phyloP scores from a whole-genome alignment of 129 eudicot species.

The Heracleum sosnowskyi region DNA sequence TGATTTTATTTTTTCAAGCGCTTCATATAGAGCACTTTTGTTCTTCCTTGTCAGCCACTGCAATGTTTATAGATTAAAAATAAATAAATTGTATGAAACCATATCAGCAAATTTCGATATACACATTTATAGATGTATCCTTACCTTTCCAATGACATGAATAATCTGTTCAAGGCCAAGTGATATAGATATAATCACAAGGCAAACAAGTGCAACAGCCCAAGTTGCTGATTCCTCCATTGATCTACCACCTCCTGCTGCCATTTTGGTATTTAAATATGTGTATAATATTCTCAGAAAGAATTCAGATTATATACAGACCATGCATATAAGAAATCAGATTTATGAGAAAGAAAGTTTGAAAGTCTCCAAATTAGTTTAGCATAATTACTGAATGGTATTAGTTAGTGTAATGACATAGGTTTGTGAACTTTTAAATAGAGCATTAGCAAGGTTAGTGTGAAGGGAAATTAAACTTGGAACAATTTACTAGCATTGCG shows the following conservation, averaged over 20 bases:
- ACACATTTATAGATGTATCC: not conserved
- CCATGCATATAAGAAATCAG: not conserved
- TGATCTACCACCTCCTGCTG: slow-evolving; percentile 29
- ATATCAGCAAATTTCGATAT: not conserved
- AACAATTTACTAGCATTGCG: not conserved
- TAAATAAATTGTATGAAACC: not conserved
- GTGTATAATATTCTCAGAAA: not conserved
- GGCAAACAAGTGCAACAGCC: slow-evolving; percentile 61
- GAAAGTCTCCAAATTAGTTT: not conserved
- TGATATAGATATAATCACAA: slow-evolving; percentile 43
- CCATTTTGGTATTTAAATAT: slow-evolving; percentile 5
- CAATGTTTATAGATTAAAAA: not conserved
- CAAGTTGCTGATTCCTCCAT: slow-evolving; percentile 58
- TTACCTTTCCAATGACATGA: slow-evolving; percentile 43
- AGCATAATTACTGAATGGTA: not conserved
- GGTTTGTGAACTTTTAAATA: not conserved
- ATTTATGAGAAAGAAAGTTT: not conserved
- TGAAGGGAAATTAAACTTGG: not conserved
- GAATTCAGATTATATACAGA: not conserved
- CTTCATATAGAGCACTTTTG: slow-evolving; percentile 45
- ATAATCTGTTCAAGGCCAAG: slow-evolving; percentile 36
- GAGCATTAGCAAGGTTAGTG: not conserved
- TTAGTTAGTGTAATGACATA: not conserved
- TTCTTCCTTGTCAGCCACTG: slow-evolving; percentile 45
- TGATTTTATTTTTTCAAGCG: slow-evolving; percentile 54